These are phyloP conservation scores for Cercophora newfieldiana DNA, from an alignment of 495 filamentous ascomycete genomes.

Conservation along the genomic window DNA sequence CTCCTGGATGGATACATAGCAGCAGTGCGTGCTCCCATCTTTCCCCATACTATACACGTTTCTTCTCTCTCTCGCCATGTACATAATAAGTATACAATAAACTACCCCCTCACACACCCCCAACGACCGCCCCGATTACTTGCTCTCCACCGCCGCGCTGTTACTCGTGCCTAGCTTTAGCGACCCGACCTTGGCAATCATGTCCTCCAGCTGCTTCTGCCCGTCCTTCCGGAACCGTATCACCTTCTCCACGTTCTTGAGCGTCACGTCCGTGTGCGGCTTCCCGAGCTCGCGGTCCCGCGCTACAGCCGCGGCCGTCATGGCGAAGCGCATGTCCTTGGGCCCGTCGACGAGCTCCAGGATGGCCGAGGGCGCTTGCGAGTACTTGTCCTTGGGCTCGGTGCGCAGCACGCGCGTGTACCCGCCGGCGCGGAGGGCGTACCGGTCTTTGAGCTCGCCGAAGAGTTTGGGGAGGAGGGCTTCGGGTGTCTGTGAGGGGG, in stretches of 20 bases:
- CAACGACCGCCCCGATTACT: too few species aligned
- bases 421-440: constrained; percentile 77
- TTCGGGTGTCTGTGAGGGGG: constrained; percentile 50
- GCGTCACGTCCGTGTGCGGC: constrained; percentile 66
- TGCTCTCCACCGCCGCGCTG: background rate
- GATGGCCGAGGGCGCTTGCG: constrained; percentile 85
- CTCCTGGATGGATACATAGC: background rate
- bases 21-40: constrained; percentile 4
- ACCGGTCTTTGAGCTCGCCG: constrained; percentile 75
- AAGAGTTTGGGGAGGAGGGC: constrained; percentile 83
- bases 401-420: constrained; percentile 93
- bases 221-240: constrained; percentile 72
- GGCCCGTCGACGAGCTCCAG: constrained; percentile 97
- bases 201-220: constrained; percentile 62
- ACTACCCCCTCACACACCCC: too few species aligned
- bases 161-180: constrained; percentile 19
- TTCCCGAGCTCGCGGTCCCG: constrained; percentile 54
- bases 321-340: constrained; percentile 89
- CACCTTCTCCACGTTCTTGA: constrained; percentile 80
- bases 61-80: background rate
- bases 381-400: constrained; percentile 71
- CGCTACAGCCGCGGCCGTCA: constrained; percentile 81
- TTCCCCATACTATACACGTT: constrained; percentile 14
- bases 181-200: constrained; percentile 63
- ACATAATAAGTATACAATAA: constrained; percentile 5